A percentile compares a stretch with the other conserved stretches of the same genome.
Evolutionary conservation across 352 stramenopile genomes (phyloP).

Genomic region (Thalassiosira hispida): DNA sequence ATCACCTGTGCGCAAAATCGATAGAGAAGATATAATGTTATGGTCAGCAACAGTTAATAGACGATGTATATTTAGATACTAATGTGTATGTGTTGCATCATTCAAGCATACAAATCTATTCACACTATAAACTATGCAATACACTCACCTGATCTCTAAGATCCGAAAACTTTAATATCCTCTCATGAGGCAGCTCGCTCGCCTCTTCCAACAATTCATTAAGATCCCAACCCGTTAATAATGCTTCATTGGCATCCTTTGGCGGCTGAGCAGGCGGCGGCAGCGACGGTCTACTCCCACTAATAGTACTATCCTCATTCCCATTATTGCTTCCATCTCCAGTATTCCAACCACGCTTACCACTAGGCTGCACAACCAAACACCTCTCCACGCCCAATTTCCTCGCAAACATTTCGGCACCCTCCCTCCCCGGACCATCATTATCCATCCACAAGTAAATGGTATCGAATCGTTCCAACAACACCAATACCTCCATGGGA

Average conservation of each 20-base stretch:
- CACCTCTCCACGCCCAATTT: constrained; percentile 91
- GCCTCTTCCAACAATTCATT: constrained; percentile 88
- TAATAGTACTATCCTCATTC: not conserved
- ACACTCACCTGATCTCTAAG: constrained; percentile 85
- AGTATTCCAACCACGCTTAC: constrained; percentile 51
- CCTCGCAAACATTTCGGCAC: constrained; percentile 94
- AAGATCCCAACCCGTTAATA: constrained; percentile 87
- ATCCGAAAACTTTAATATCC: constrained; percentile 93
- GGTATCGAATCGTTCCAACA: constrained; percentile 95
- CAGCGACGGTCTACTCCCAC: not conserved
- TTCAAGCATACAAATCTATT: not conserved
- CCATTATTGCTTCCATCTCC: not conserved
- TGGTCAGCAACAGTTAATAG: not conserved
- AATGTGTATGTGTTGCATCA: no score
- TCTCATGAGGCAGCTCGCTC: constrained; percentile 89
- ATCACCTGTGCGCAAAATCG: constrained; percentile 79
- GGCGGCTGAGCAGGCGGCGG: constrained; percentile 37
- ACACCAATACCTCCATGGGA: constrained; percentile 91
- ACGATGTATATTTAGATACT: no score
- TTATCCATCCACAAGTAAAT: constrained; percentile 99
- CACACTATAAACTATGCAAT: constrained; percentile 19
- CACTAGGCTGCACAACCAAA: constrained; percentile 90
- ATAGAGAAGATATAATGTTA: not conserved
- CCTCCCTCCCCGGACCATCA: constrained; percentile 93
- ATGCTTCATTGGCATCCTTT: constrained; percentile 99